Evolutionary conservation across 225 moss, liverwort and hornwort genomes (phyloP).

Genomic region (Rhytidiadelphus loreus): DNA sequence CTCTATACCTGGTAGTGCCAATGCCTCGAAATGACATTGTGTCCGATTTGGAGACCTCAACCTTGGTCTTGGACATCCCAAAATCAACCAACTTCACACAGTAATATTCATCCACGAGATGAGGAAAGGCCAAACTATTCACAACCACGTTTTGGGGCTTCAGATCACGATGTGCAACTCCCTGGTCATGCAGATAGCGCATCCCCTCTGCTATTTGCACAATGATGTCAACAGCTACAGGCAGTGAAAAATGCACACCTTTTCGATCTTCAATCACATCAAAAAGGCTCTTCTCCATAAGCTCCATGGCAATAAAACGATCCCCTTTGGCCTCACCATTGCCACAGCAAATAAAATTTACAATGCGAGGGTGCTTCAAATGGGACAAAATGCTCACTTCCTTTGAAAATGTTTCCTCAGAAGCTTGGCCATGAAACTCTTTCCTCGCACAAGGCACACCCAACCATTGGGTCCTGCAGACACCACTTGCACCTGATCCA

Average conservation of each 20-base stretch:
- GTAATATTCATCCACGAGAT: not conserved
- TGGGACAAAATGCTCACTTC: not conserved
- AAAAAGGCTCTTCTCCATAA: not conserved
- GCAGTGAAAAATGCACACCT: not conserved
- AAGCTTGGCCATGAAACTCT: not conserved
- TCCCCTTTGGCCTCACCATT: not conserved
- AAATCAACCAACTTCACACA: not conserved
- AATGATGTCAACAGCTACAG: not conserved
- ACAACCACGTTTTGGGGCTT: not conserved
- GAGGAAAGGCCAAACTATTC: fast-evolving
- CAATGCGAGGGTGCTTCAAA: not conserved
- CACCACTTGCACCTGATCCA: not conserved
- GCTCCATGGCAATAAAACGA: not conserved
- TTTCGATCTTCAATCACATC: not conserved
- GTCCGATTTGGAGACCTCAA: not conserved
- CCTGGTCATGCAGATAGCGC: not conserved
- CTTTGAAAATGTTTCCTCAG: not conserved
- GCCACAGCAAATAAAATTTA: not conserved
- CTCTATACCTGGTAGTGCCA: not conserved
- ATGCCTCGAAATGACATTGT: not conserved
- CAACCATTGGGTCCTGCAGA: not conserved
- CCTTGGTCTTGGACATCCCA: not conserved
- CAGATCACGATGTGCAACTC: not conserved
- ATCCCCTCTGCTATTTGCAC: not conserved
- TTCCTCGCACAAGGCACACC: not conserved